phyloP scores from a whole-genome alignment of 306 rosid genomes.

The Lablab purpureus region DNA sequence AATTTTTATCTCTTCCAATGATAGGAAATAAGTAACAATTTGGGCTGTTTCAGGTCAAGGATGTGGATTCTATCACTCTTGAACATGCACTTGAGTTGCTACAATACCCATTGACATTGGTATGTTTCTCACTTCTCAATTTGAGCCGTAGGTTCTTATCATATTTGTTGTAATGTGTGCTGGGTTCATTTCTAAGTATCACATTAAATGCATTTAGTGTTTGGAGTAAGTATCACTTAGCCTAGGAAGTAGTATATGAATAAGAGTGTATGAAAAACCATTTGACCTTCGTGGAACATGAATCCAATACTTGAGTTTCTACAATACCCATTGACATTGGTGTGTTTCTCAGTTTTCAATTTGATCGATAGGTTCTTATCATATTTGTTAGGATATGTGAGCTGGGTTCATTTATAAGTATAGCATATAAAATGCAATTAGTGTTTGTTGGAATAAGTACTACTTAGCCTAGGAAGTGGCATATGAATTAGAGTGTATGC shows the following conservation, averaged over 20 bases:
- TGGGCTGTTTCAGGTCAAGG: conserved; percentile 73
- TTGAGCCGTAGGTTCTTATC: conserved; percentile 7
- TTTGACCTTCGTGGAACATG: no score
- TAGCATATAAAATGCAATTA: not conserved
- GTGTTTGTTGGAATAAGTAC: not conserved
- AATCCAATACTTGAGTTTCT: conserved; percentile 52
- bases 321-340: conserved; percentile 87
- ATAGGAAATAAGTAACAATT: conserved; percentile 27
- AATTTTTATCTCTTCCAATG: conserved; percentile 31
- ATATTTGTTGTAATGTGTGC: not conserved
- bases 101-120: conserved; percentile 88
- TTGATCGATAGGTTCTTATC: not conserved
- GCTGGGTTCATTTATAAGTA: not conserved
- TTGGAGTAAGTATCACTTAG: not conserved
- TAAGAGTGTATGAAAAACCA: not conserved
- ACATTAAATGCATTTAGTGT: not conserved
- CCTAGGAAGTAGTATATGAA: not conserved
- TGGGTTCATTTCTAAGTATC: not conserved
- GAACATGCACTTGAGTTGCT: conserved; percentile 74
- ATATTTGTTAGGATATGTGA: not conserved
- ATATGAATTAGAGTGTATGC: not conserved
- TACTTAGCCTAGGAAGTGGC: not conserved
- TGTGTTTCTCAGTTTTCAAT: conserved; percentile 50
- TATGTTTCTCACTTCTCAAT: conserved; percentile 50
- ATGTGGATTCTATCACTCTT: conserved; percentile 66